A percentile compares a stretch with the other conserved stretches of the same genome.
These are phyloP conservation scores for Nemania bipapillata DNA, from an alignment of 2,329 filamentous ascomycete species.

Conservation along the genomic window DNA sequence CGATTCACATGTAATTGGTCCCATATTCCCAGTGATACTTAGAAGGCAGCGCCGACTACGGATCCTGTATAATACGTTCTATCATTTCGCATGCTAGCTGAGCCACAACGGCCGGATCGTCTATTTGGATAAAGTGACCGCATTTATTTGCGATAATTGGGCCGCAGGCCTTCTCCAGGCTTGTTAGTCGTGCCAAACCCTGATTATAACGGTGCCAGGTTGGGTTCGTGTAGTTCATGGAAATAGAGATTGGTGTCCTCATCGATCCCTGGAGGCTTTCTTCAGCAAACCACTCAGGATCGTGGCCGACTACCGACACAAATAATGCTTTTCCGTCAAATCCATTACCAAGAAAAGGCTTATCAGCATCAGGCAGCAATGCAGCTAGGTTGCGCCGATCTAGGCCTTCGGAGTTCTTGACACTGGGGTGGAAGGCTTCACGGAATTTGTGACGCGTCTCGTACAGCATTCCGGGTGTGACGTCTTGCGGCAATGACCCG, in stretches of 20 bases:
- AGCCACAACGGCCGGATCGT: conserved; percentile 61
- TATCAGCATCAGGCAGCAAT: conserved; percentile 58
- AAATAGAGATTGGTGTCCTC: conserved; percentile 52
- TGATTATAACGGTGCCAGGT: conserved; percentile 66
- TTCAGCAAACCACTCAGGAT: conserved; percentile 62
- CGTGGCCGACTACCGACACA: conserved; percentile 65
- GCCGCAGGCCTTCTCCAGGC: conserved; percentile 54
- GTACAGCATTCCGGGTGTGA: conserved; percentile 52
- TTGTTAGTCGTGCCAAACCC: conserved; percentile 59
- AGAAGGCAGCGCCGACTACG: conserved; percentile 3
- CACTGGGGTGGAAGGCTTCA: conserved; percentile 60
- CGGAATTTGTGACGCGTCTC: conserved; percentile 53
- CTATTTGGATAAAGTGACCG: conserved; percentile 67
- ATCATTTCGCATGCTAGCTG: conserved; percentile 40
- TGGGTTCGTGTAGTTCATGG: conserved; percentile 63
- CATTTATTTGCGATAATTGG: conserved; percentile 60
- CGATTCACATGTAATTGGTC: neutral
- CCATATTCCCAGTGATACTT: neutral
- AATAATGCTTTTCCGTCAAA: conserved; percentile 52
- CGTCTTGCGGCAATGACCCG: conserved; percentile 53
- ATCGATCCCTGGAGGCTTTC: conserved; percentile 54
- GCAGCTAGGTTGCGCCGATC: conserved; percentile 58
- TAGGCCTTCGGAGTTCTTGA: conserved; percentile 62
- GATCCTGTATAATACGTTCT: conserved; percentile 12
- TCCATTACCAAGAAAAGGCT: conserved; percentile 55